A percentile compares a stretch with the other conserved stretches of the same genome.
Conservation (phyloP, 768 basidiomycete species). For the Punctularia strigosozonata region DNA sequence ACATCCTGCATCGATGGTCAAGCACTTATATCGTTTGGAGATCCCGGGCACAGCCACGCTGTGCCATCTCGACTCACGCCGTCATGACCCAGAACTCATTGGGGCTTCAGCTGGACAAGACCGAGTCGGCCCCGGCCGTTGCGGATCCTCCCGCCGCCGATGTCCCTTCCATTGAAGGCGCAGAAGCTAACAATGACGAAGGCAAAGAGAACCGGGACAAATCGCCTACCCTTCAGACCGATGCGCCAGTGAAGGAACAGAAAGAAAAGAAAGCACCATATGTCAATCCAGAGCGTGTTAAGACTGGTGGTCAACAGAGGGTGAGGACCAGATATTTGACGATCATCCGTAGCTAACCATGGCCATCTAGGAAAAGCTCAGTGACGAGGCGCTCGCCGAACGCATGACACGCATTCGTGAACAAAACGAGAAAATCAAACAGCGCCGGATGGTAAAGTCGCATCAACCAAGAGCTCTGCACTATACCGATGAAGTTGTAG, state of each 20-base stretch:
- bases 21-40: too few species aligned
- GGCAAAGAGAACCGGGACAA: neutral
- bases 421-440: conserved; percentile 70
- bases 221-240: neutral
- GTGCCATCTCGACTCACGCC: too few species aligned
- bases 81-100: too few species aligned
- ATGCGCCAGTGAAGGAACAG: conserved; percentile 11
- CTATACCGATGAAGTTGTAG: conserved; percentile 21
- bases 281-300: conserved; percentile 75
- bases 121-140: too few species aligned
- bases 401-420: conserved; percentile 60
- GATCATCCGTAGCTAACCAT: conserved; percentile 2
- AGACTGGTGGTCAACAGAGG: conserved; percentile 65
- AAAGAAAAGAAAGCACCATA: conserved; percentile 62
- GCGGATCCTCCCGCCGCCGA: too few species aligned
- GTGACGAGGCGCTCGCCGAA: conserved; percentile 54
- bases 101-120: too few species aligned
- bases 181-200: too few species aligned
- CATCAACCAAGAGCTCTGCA: neutral
- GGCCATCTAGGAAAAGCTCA: conserved; percentile 50
- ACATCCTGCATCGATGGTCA: too few species aligned
- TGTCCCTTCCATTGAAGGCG: too few species aligned
- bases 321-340: conserved; percentile 27
- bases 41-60: too few species aligned
- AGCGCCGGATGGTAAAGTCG: conserved; percentile 42